These are phyloP conservation scores for Emergomyces orientalis DNA, from an alignment of 2,329 filamentous ascomycete genomes.

Conservation along the genomic window DNA sequence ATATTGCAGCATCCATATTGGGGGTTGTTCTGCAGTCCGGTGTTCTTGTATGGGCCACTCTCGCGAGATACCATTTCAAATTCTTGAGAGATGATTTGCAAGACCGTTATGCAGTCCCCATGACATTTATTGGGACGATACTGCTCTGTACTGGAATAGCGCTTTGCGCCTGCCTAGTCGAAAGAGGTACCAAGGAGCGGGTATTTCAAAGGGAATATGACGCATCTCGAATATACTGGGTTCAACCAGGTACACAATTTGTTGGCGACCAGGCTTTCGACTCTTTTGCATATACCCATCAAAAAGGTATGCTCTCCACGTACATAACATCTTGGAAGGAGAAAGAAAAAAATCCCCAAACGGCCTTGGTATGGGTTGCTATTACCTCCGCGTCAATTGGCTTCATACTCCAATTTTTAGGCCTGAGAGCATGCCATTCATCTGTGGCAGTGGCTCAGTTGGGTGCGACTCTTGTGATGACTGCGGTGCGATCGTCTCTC, in stretches of 20 bases:
- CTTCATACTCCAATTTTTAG: constrained; percentile 19
- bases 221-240: constrained; percentile 13
- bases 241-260: constrained; percentile 18
- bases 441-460: constrained; percentile 18
- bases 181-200: constrained; percentile 12
- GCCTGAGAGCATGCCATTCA: constrained; percentile 17
- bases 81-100: background rate
- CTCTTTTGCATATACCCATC: constrained; percentile 13
- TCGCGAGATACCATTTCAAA: constrained; percentile 4
- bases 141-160: constrained; percentile 22
- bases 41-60: constrained; percentile 8
- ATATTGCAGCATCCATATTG: constrained; percentile 18
- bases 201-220: constrained; percentile 5
- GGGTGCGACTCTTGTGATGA: constrained; percentile 17
- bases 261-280: constrained; percentile 20
- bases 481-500: constrained; percentile 14
- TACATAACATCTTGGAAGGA: constrained; percentile 11
- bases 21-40: constrained; percentile 9
- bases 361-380: background rate
- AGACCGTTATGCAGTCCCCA: constrained; percentile 20
- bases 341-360: background rate
- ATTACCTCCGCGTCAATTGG: constrained; percentile 11
- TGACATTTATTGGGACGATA: constrained; percentile 26
- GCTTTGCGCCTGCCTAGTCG: constrained; percentile 15
- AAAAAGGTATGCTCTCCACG: background rate